Evolutionary conservation across 441 rosid species (phyloP).

Genomic region (Francoa sonchifolia): DNA sequence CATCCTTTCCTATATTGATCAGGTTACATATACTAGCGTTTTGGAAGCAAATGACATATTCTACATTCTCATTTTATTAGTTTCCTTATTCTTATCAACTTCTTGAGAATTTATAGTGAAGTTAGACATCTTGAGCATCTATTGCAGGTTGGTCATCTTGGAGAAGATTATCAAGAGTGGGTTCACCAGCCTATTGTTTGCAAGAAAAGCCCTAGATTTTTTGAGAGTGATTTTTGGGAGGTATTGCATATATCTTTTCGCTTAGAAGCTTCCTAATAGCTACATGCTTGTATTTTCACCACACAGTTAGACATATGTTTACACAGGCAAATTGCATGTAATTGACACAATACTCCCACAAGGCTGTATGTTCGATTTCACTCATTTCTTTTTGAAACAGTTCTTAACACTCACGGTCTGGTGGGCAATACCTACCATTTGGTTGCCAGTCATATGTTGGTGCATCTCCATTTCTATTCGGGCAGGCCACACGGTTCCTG

Average conservation of each 20-base stretch:
- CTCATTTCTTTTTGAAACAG: slow-evolving; percentile 16
- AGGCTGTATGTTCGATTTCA: no score
- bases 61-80: neutral
- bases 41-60: neutral
- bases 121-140: neutral
- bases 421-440: slow-evolving; percentile 34
- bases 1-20: no score
- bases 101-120: neutral
- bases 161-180: slow-evolving; percentile 38
- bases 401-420: slow-evolving; percentile 32
- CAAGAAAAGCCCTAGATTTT: slow-evolving; percentile 35
- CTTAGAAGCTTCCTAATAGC: neutral
- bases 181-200: slow-evolving; percentile 34
- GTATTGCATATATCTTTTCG: slow-evolving; percentile 10
- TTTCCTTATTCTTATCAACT: neutral
- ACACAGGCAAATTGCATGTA: no score
- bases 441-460: slow-evolving; percentile 32
- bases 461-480: slow-evolving; percentile 16
- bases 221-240: slow-evolving; percentile 27
- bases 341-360: neutral
- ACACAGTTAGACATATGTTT: no score
- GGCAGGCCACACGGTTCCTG: slow-evolving; percentile 21
- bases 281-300: no score
- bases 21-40: no score
- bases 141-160: slow-evolving; percentile 35